phyloP scores from a whole-genome alignment of 2,329 filamentous ascomycete species.

The Penicillium brasilianum region DNA sequence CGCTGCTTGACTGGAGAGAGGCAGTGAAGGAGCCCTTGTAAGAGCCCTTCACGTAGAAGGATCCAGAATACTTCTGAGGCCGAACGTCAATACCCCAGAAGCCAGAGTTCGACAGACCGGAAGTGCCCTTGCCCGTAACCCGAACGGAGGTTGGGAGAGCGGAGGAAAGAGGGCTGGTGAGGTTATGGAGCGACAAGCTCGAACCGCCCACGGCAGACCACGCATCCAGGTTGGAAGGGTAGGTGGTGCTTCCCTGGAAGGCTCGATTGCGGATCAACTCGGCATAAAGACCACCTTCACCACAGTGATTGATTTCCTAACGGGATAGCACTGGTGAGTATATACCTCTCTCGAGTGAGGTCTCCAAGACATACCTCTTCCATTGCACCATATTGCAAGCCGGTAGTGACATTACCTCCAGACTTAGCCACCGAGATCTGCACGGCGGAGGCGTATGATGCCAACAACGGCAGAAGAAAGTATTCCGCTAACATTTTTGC shows the following conservation, averaged over 20 bases:
- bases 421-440: constrained; percentile 37
- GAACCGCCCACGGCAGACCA: constrained; percentile 39
- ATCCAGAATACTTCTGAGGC: constrained; percentile 55
- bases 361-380: constrained; percentile 31
- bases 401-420: constrained; percentile 35
- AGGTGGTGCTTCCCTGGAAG: constrained; percentile 40
- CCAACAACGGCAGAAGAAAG: constrained; percentile 34
- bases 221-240: constrained; percentile 37
- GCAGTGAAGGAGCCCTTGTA: constrained; percentile 43
- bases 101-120: constrained; percentile 57
- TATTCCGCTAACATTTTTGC: constrained; percentile 27
- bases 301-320: constrained; percentile 41
- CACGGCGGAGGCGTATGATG: constrained; percentile 32
- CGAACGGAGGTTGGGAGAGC: constrained; percentile 52
- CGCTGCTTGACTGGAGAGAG: constrained; percentile 49
- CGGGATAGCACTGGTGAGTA: neutral
- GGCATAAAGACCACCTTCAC: constrained; percentile 43
- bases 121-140: constrained; percentile 48
- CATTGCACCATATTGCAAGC: constrained; percentile 39
- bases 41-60: constrained; percentile 54
- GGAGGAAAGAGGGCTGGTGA: constrained; percentile 50
- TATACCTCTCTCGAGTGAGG: neutral
- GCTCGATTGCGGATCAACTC: constrained; percentile 43
- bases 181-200: constrained; percentile 42
- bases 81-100: constrained; percentile 60